Conservation (phyloP, 768 basidiomycete genomes). For the Ephemerocybe angulata region DNA sequence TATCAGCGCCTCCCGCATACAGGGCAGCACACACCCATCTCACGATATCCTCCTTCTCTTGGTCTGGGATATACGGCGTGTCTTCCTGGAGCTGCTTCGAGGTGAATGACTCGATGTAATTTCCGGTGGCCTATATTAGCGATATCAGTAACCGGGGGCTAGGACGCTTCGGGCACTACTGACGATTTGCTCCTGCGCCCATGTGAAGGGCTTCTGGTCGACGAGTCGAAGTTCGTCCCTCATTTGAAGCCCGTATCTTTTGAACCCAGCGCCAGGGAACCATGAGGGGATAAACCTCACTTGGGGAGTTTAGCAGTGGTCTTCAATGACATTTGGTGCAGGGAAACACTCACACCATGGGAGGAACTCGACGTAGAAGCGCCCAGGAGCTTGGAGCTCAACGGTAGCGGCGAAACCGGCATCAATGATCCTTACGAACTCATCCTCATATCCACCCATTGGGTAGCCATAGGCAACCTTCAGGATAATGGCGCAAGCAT, state of each 20-base stretch:
- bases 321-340: not conserved
- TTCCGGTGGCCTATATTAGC: slow-evolving; percentile 18
- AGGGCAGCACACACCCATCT: slow-evolving; percentile 27
- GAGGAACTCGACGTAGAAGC: slow-evolving; percentile 38
- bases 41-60: slow-evolving; percentile 24
- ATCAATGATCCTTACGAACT: slow-evolving; percentile 29
- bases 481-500: slow-evolving; percentile 32
- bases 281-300: slow-evolving; percentile 38
- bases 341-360: slow-evolving; percentile 29
- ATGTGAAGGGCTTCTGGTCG: slow-evolving; percentile 25
- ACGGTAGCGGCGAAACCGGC: slow-evolving; percentile 25
- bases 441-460: slow-evolving; percentile 30
- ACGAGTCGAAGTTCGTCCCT: slow-evolving; percentile 17
- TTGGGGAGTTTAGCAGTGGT: slow-evolving; percentile 11
- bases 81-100: slow-evolving; percentile 28
- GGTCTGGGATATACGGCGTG: slow-evolving; percentile 17
- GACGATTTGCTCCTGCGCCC: slow-evolving; percentile 31
- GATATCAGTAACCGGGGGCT: not conserved
- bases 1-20: slow-evolving; percentile 38
- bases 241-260: slow-evolving; percentile 22
- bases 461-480: slow-evolving; percentile 41
- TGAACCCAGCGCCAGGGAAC: slow-evolving; percentile 43
- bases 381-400: slow-evolving; percentile 26
- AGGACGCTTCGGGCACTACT: not conserved
- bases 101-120: slow-evolving; percentile 28